phyloP scores from a whole-genome alignment of 2,329 filamentous ascomycete species.

The Stagonosporopsis chrysanthemi region DNA sequence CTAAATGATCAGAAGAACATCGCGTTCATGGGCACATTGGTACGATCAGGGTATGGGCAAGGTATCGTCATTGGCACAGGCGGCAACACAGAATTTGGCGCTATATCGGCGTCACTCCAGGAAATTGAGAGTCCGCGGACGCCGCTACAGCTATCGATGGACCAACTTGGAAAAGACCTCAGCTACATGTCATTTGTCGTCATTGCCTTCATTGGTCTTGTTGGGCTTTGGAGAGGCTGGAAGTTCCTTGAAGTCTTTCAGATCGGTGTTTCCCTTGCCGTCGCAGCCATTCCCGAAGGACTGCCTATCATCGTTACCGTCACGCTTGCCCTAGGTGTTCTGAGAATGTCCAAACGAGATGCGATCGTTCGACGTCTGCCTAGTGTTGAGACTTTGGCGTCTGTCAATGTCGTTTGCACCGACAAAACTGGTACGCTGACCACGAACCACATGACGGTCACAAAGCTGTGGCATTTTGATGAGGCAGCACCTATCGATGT shows the following conservation, averaged over 20 bases:
- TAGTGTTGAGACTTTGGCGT: conserved; percentile 95
- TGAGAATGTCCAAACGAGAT: conserved; percentile 94
- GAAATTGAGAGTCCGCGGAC: conserved; percentile 96
- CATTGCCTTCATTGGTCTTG: conserved; percentile 89
- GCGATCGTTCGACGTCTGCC: conserved; percentile 96
- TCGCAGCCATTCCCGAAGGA: conserved; percentile 95
- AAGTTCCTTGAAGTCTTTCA: conserved; percentile 93
- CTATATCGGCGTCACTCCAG: conserved; percentile 91
- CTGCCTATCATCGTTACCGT: conserved; percentile 98
- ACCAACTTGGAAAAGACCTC: conserved; percentile 92
- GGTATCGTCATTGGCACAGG: conserved; percentile 98
- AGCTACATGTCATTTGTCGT: conserved; percentile 97
- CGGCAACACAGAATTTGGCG: conserved; percentile 91
- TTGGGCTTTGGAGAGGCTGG: conserved; percentile 90
- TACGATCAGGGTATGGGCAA: conserved; percentile 93
- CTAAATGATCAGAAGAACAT: conserved; percentile 85
- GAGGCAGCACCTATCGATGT: conserved; percentile 65
- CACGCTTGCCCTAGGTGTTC: conserved; percentile 89
- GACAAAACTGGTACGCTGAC: conserved; percentile 98
- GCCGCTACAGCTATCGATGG: conserved; percentile 94
- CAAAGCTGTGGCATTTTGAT: conserved; percentile 95
- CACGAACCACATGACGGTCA: conserved; percentile 97
- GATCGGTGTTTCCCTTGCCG: conserved; percentile 94
- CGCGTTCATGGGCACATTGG: conserved; percentile 96
- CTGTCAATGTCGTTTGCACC: conserved; percentile 99